Base-by-base conservation (phyloP, 495 filamentous ascomycete genomes). In the Echria macrotheca region DNA sequence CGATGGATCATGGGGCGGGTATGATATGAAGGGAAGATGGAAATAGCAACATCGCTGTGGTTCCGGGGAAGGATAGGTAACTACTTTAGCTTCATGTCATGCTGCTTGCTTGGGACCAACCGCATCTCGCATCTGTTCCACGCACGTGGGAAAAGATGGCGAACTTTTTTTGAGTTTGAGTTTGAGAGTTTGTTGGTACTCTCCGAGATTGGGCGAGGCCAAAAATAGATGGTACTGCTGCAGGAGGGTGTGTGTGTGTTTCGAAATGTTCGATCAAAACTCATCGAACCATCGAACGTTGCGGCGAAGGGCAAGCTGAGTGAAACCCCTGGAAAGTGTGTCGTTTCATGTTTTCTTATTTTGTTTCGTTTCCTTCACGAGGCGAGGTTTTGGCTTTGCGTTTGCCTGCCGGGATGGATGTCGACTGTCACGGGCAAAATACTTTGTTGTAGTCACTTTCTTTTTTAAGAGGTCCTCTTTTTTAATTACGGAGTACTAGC, bases 241-340 rank as follows among this genome's bases (percentile, higher is more conserved):
- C n/a, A n/a, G n/a, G n/a, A n/a, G n/a, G n/a, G n/a, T n/a, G 44
- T 8, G 19, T 38, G 43, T 5, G 17, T 32, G 55, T 56, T 57
- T 62, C 59, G 38, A 54, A 59, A 52, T 49, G 24, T 59, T 62
- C 56, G 40, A 18, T 14, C 44, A 25, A 44, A 40, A 41, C 38
- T 24, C 28, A 17, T 12, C 31, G 44, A 28, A 46, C 17, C 31
- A 46, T n/a, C 44, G 36, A 44, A 18, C 44, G 18, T 36, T 7
- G 21, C 17, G 1, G 21, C 26, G n/a, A n/a, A n/a, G n/a, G n/a
- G n/a, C n/a, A n/a, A n/a, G n/a, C n/a, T n/a, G n/a, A n/a, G n/a
- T n/a, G n/a, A n/a, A n/a, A n/a, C n/a, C n/a, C 41, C 41, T 44
- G 22, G 17, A 18, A 18, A 26, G 41, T 18, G 19, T 38, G 24